Conservation (phyloP, 73 alveolate species). For the Tetrahymena elliotti region DNA sequence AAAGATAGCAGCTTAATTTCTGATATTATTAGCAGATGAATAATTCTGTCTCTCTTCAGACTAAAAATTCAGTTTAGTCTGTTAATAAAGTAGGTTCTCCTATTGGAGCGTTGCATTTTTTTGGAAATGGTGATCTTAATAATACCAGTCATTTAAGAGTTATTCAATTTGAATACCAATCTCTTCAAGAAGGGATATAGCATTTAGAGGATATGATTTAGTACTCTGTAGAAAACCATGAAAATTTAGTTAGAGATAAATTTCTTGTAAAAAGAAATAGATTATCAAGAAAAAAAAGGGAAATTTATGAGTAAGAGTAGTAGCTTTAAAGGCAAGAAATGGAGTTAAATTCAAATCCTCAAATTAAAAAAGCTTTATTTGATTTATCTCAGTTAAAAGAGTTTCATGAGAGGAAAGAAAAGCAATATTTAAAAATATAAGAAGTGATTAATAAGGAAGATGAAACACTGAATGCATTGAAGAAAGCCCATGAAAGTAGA, state of each 20-base stretch:
- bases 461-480: not conserved
- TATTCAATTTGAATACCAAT: not conserved
- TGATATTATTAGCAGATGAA: not conserved
- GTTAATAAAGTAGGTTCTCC: not conserved
- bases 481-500: not conserved
- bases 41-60: not conserved
- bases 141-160: not conserved
- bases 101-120: not conserved
- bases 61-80: not conserved
- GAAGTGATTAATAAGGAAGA: not conserved
- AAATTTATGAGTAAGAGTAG: not conserved
- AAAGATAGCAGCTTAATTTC: not conserved
- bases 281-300: not conserved
- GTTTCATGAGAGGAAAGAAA: not conserved
- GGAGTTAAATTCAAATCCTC: not conserved
- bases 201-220: not conserved
- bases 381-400: not conserved
- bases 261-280: not conserved
- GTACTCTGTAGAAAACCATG: not conserved
- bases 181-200: not conserved
- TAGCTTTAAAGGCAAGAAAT: not conserved
- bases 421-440: not conserved
- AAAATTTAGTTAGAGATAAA: not conserved
- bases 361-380: not conserved
- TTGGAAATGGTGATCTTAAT: not conserved